phyloP scores from a whole-genome alignment of 2,329 filamentous ascomycete species.

The Trichophaea hybrida region DNA sequence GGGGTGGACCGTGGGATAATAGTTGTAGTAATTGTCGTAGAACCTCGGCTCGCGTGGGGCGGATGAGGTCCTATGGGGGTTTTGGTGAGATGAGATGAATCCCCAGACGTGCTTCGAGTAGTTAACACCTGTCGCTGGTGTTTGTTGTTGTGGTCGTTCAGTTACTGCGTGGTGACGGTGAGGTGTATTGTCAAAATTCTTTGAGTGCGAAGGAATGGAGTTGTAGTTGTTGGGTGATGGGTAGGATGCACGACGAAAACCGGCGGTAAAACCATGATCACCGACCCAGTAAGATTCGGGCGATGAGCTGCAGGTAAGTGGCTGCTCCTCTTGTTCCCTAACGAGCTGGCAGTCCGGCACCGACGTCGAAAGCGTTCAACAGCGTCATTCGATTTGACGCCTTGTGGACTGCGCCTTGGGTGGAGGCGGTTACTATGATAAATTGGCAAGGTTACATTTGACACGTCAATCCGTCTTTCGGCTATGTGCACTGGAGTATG shows the following conservation, averaged over 20 bases:
- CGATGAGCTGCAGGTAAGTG: neutral
- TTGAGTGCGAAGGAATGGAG: neutral
- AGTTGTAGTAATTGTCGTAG: neutral
- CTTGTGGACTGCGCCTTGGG: neutral
- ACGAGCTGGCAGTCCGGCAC: neutral
- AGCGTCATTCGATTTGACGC: neutral
- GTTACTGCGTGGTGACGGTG: neutral
- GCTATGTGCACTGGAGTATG: neutral
- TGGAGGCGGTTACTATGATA: neutral
- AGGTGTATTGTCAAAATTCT: neutral
- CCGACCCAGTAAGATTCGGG: neutral
- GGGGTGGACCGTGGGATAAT: neutral
- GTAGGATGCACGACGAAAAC: conserved; percentile 1
- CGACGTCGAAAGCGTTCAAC: neutral
- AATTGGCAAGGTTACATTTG: neutral
- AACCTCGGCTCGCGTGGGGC: neutral
- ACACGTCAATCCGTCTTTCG: neutral
- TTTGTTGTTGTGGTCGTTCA: neutral
- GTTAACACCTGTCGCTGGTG: neutral
- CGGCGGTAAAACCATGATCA: neutral
- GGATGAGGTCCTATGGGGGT: neutral
- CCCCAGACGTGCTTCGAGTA: neutral
- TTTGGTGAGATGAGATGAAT: neutral
- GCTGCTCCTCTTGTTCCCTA: neutral
- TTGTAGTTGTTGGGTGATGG: neutral